These are phyloP conservation scores for Lycium barbarum DNA, from an alignment of 257 asterid genomes.

Conservation along the genomic window DNA sequence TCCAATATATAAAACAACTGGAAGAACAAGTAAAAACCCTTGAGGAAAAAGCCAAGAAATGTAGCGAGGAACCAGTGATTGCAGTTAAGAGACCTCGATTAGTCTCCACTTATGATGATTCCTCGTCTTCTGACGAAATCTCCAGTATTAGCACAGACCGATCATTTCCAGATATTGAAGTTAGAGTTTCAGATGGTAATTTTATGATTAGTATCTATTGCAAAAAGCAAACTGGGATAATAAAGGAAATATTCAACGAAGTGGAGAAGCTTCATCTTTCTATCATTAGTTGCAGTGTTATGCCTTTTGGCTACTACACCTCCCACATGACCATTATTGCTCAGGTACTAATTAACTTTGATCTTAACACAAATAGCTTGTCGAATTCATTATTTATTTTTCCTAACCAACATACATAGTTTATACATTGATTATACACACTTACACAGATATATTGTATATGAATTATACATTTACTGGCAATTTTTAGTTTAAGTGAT, in stretches of 20 bases:
- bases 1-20: slow-evolving; percentile 37
- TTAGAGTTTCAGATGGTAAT: slow-evolving; percentile 34
- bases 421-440: too few relatives aligned
- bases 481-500: too few relatives aligned
- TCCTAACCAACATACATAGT: too few relatives aligned
- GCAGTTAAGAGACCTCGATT: slow-evolving; percentile 23
- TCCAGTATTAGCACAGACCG: slow-evolving; percentile 5
- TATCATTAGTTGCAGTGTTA: slow-evolving; percentile 29
- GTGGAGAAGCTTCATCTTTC: slow-evolving; percentile 31
- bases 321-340: slow-evolving; percentile 36
- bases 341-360: slow-evolving; percentile 31
- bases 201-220: slow-evolving; percentile 33
- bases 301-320: slow-evolving; percentile 34
- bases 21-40: slow-evolving; percentile 37
- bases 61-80: background rate
- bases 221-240: slow-evolving; percentile 30
- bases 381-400: too few relatives aligned
- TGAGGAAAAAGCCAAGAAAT: slow-evolving; percentile 33
- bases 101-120: background rate
- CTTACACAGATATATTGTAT: too few relatives aligned
- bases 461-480: too few relatives aligned
- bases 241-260: slow-evolving; percentile 34
- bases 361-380: too few relatives aligned
- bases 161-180: slow-evolving; percentile 33
- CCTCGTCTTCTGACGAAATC: slow-evolving; percentile 32